Conservation (phyloP, 2,329 filamentous ascomycete species). For the Phialophora tarda region DNA sequence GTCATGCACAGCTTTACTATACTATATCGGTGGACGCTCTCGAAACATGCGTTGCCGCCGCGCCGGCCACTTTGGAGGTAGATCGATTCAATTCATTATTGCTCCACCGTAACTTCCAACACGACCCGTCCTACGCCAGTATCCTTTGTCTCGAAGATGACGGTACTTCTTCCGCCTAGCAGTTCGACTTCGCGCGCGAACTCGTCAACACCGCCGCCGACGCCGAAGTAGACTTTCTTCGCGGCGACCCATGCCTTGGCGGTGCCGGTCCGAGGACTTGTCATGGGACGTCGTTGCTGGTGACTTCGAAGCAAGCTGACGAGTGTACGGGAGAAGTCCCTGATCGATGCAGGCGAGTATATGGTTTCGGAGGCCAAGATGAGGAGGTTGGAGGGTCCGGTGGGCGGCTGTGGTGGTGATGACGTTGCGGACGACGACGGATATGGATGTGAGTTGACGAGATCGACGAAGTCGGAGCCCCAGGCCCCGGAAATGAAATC, state of each 20-base stretch:
- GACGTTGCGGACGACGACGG: constrained; percentile 24
- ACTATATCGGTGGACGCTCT: not conserved
- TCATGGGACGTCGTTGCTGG: not conserved
- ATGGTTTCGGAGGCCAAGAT: constrained; percentile 69
- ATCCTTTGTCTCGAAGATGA: constrained; percentile 47
- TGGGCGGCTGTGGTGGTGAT: constrained; percentile 4
- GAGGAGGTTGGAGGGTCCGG: constrained; percentile 40
- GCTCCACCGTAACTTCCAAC: constrained; percentile 44
- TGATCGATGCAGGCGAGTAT: constrained; percentile 62
- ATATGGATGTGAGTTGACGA: constrained; percentile 44
- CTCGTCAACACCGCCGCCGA: constrained; percentile 68
- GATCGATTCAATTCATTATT: not conserved
- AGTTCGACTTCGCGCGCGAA: constrained; percentile 49
- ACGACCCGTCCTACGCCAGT: constrained; percentile 54
- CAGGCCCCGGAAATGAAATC: constrained; percentile 66
- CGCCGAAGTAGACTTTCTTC: constrained; percentile 70
- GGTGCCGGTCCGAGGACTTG: not conserved
- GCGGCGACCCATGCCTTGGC: constrained; percentile 64
- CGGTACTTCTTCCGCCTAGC: constrained; percentile 34
- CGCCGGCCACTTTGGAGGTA: not conserved
- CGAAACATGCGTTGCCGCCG: not conserved
- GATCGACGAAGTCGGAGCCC: constrained; percentile 55
- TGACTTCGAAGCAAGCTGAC: constrained; percentile 54
- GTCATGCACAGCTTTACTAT: not conserved
- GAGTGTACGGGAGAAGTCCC: constrained; percentile 62